phyloP scores from a whole-genome alignment of 352 stramenopile genomes.

The Phytophthora sp. region DNA sequence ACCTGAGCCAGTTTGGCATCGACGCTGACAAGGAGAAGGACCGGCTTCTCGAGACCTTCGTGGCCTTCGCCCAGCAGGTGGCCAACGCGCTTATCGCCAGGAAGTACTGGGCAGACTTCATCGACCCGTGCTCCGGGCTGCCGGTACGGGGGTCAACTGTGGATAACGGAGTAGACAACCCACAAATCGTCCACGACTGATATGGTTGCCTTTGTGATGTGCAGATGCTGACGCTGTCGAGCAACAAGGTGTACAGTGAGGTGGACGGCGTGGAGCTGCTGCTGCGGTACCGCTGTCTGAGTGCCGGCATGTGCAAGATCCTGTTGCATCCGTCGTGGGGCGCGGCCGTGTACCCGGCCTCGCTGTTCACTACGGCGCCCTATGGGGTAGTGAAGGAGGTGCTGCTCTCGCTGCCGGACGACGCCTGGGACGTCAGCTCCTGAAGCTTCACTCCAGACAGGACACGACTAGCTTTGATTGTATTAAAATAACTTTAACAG shows the following conservation, averaged over 20 bases:
- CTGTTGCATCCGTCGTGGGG: constrained; percentile 95
- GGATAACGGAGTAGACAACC: neutral
- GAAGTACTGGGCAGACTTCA: constrained; percentile 96
- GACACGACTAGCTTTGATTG: constrained; percentile 4
- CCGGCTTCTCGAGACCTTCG: constrained; percentile 95
- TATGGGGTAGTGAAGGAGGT: constrained; percentile 76
- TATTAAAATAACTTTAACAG: constrained; percentile 11
- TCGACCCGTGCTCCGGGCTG: constrained; percentile 97
- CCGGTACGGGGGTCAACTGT: too few species aligned
- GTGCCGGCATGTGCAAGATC: constrained; percentile 96
- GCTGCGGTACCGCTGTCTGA: constrained; percentile 82
- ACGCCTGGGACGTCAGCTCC: constrained; percentile 30
- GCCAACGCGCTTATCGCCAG: constrained; percentile 73
- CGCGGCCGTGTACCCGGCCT: constrained; percentile 95
- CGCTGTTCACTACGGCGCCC: constrained; percentile 95
- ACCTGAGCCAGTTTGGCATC: constrained; percentile 95
- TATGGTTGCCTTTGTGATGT: neutral
- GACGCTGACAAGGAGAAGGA: constrained; percentile 96
- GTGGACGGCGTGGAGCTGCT: constrained; percentile 94
- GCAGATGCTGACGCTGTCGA: constrained; percentile 92
- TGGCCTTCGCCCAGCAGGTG: constrained; percentile 91
- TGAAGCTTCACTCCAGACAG: neutral
- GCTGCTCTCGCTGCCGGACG: constrained; percentile 46
- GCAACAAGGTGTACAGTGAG: constrained; percentile 96
- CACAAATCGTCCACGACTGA: too few species aligned